These are phyloP conservation scores for Paramecium caudatum DNA, from an alignment of 73 alveolate species.

Conservation along the genomic window DNA sequence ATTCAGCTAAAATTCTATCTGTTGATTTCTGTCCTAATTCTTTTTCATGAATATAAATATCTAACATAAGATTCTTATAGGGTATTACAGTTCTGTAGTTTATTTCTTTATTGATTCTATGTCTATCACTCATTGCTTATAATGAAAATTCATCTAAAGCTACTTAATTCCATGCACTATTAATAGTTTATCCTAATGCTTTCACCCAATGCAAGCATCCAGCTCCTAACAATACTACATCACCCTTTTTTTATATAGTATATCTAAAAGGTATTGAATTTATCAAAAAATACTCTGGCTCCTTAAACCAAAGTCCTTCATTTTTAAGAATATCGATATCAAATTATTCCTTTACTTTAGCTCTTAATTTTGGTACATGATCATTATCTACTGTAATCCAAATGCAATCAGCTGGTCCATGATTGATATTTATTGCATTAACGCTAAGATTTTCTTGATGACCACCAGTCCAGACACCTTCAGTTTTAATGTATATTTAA, in stretches of 20 bases:
- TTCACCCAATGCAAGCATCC: conserved; percentile 88
- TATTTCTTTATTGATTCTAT: conserved; percentile 74
- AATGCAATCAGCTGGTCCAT: conserved; percentile 83
- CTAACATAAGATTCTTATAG: conserved; percentile 72
- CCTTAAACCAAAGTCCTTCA: conserved; percentile 84
- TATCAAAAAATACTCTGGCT: conserved; percentile 74
- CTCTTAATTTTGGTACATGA: conserved; percentile 71
- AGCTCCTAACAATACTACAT: conserved; percentile 81
- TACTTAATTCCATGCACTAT: conserved; percentile 88
- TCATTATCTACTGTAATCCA: conserved; percentile 80
- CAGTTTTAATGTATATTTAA: conserved; percentile 81
- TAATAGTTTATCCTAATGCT: conserved; percentile 79
- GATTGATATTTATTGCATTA: conserved; percentile 84
- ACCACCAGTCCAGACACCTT: conserved; percentile 90
- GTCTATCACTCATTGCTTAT: conserved; percentile 77
- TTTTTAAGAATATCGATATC: conserved; percentile 77
- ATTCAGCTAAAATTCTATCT: conserved; percentile 11
- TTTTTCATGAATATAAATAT: conserved; percentile 78
- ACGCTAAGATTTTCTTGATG: conserved; percentile 85
- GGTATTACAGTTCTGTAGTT: conserved; percentile 77
- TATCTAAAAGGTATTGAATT: conserved; percentile 76
- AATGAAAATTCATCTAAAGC: conserved; percentile 71
- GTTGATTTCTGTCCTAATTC: neutral
- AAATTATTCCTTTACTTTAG: conserved; percentile 38
- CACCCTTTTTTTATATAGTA: conserved; percentile 78